A percentile compares a stretch with the other conserved stretches of the same genome.
These are phyloP conservation scores for Wilhelminamyces savonicus DNA, from an alignment of 805 yeast species.

Conservation along the genomic window DNA sequence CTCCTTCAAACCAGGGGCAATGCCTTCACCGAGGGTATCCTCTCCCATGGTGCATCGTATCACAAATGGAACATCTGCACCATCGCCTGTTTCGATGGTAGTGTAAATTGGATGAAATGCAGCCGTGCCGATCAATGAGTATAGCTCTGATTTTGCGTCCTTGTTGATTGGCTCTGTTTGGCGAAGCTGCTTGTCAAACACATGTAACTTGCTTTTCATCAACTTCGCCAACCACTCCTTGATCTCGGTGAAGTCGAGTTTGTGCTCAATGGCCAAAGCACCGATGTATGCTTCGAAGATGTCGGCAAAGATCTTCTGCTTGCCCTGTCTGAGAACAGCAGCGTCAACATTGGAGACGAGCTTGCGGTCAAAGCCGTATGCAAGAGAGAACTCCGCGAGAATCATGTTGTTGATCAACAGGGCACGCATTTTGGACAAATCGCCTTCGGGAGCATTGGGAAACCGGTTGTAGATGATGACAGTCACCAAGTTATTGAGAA, in stretches of 20 bases:
- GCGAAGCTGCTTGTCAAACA: constrained; percentile 26
- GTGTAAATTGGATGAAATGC: constrained; percentile 55
- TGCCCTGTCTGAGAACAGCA: constrained; percentile 41
- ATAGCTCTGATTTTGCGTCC: constrained; percentile 73
- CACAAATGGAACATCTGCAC: constrained; percentile 43
- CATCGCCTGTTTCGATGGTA: constrained; percentile 40
- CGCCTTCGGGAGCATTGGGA: constrained; percentile 76
- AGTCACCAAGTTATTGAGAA: constrained; percentile 68
- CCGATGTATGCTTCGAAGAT: constrained; percentile 93
- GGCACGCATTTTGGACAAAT: constrained; percentile 64
- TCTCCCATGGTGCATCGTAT: constrained; percentile 64
- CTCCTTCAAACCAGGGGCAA: constrained; percentile 59
- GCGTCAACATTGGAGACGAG: constrained; percentile 48
- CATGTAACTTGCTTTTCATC: constrained; percentile 38
- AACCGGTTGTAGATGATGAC: constrained; percentile 57
- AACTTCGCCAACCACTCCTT: constrained; percentile 52
- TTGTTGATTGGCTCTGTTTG: constrained; percentile 39
- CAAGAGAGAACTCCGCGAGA: constrained; percentile 60
- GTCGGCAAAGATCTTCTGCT: constrained; percentile 76
- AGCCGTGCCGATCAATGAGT: constrained; percentile 75
- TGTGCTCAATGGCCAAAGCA: constrained; percentile 61
- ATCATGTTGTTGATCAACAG: constrained; percentile 67
- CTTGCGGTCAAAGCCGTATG: constrained; percentile 59
- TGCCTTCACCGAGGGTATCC: constrained; percentile 67
- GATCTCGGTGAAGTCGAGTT: constrained; percentile 40